Evolutionary conservation across 495 filamentous ascomycete genomes (phyloP).

Genomic region (Penicillium simplicissimum): DNA sequence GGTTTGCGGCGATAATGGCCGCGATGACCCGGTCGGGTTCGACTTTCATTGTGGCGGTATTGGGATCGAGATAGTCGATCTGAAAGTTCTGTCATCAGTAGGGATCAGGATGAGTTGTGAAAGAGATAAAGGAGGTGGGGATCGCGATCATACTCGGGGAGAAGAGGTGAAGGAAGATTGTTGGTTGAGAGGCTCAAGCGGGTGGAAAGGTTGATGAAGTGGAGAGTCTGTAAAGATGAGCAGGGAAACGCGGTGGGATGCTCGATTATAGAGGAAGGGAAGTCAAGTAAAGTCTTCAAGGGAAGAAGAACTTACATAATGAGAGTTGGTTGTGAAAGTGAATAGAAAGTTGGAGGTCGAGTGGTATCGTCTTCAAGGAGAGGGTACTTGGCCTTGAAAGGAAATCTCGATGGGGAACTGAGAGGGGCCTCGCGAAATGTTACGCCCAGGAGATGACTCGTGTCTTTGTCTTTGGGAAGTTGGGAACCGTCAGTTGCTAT

Average conservation of each 20-base stretch:
- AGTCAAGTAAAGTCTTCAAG: background rate
- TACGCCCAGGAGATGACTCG: too few relatives aligned
- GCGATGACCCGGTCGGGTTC: background rate
- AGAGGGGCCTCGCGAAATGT: too few relatives aligned
- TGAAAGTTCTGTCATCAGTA: background rate
- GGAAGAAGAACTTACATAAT: background rate
- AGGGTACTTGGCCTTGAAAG: too few relatives aligned
- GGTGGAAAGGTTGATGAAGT: background rate
- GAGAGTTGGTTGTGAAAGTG: background rate
- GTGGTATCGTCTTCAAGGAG: too few relatives aligned
- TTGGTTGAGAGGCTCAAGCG: background rate
- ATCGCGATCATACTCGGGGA: background rate
- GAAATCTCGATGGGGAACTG: too few relatives aligned
- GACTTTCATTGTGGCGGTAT: background rate
- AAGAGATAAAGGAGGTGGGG: background rate
- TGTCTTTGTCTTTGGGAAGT: too few relatives aligned
- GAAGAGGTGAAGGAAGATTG: background rate
- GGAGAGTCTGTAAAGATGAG: background rate
- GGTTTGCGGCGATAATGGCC: conserved; percentile 4
- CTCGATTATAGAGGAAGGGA: background rate
- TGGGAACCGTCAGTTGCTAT: too few relatives aligned
- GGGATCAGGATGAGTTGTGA: background rate
- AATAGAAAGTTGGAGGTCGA: too few relatives aligned
- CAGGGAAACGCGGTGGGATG: background rate
- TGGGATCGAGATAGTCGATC: background rate